These are phyloP conservation scores for Evernia prunastri DNA, from an alignment of 495 filamentous ascomycete species.

Conservation along the genomic window DNA sequence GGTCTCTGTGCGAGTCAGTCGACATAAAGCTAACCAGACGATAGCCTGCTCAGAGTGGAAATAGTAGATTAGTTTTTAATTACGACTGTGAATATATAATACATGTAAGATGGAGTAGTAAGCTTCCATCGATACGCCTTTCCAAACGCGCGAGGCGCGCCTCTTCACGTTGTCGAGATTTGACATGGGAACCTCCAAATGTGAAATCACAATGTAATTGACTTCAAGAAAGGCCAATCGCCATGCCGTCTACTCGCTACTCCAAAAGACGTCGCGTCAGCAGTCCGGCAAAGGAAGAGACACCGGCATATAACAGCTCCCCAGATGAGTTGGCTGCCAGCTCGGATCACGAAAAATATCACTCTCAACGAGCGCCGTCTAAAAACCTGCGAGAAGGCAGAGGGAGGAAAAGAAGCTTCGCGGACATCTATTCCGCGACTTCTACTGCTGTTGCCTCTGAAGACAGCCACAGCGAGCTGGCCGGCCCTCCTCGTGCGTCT, in stretches of 20 bases:
- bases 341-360: constrained; percentile 38
- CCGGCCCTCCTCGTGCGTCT: constrained; percentile 4
- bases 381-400: constrained; percentile 11
- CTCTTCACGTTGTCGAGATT: neutral
- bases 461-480: neutral
- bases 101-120: neutral
- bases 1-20: neutral
- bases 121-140: neutral
- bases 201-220: neutral
- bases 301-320: constrained; percentile 30
- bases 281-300: constrained; percentile 32
- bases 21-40: neutral
- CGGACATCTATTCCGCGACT: neutral
- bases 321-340: constrained; percentile 47
- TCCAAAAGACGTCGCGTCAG: constrained; percentile 53
- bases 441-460: constrained; percentile 1
- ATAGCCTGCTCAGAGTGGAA: neutral
- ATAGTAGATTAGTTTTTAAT: neutral
- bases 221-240: neutral
- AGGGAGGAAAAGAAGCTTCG: constrained; percentile 3
- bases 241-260: constrained; percentile 33
- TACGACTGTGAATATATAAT: neutral
- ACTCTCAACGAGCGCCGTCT: constrained; percentile 32
- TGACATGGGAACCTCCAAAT: neutral
- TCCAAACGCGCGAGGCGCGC: neutral